Base-by-base conservation (phyloP, 1,284 basidiomycete genomes). In the Boletus sp. region DNA sequence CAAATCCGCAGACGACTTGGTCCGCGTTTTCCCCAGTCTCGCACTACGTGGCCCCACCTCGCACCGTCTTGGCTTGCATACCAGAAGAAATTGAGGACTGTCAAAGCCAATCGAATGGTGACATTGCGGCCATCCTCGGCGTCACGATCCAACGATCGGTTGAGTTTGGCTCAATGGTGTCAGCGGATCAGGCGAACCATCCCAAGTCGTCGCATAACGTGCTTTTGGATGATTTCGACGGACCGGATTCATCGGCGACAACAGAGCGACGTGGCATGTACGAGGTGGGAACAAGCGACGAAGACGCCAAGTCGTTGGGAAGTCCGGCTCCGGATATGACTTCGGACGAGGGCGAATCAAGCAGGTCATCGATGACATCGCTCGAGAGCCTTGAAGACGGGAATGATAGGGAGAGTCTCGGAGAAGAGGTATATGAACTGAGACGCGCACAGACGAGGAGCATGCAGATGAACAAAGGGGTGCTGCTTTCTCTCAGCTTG, bases 401-500 rank as follows among this genome's bases (percentile, higher is more conserved):
- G 30, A 37, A 42, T 8, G 57, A 66, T 16, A 61, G 37, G 27
- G 57, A 52, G 37, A 64, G 64, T 19, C 60, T 64, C 25, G 56
- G 57, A 13, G 72, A 68, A 33, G 59, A 59, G 26, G 57, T 60
- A 4, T 75, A 71, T 52, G 72, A 77, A 47, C 64, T 76, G 32
- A 68, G 66, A 51, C 67, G 72, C 9, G 74, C 67, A 3, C 73
- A 71, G 35, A 71, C 74, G 33, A 71, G 68, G 56, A 78, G 74
- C 50, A 65, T 78, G 55, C 71, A 76, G 55, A 63, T 75, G 49
- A 72, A 74, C 60, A 70, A 68, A 53, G 75, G 72, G 8, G 62
- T 73, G 36, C 52, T 76, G 17, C 54, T 76, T 30, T 61, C 68
- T 16, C 58, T 59, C 25, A 44, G 55, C 41, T 36, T 52, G 30